Evolutionary conservation across 2,329 filamentous ascomycete species (phyloP), one percentile per base, ranked within the genome.

Genomic region (Leptosphaerulina australis): DNA sequence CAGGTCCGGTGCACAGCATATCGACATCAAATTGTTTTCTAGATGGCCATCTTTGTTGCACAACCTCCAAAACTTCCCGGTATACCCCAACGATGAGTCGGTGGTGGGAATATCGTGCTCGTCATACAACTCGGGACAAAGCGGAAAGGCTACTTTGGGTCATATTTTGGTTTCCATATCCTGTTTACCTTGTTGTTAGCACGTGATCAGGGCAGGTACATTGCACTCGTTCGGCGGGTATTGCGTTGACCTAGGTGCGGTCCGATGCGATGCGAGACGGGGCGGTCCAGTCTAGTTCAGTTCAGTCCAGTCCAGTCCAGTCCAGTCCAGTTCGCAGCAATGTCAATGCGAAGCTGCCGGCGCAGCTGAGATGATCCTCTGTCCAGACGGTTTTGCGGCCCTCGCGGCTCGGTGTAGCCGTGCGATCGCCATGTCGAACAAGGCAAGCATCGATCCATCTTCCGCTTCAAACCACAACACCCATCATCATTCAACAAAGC

Each of bases 161-260:
- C 82, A 77, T 97, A 97, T 77, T 97, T 97, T 56, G 96, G 91
- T 74, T 97, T 97, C 91, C 93, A 97, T 69, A 97, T 97, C 92
- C 91, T 96, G 69, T 63, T 14, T 2, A 4, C 12, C 10, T 7
- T 11, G 7, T 5, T 15, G 64, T 70, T 43, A 70, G 68, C 68
- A 66, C 64, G 63, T 68, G 65, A 48, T 31, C 26, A 20, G 37
- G n/a, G 17, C 22, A 35, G 14, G 24, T 44, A 22, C 31, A n/a
- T 44, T 28, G n/a, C 12, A 45, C 15, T 20, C 14, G 18, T n/a
- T n/a, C 11, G n/a, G 33, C 39, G 47, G 47, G 34, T 29, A 35
- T 20, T 34, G 47, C 47, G 47, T 36, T 38, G 30, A 24, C 9
- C 28, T 12, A 8, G 24, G 28, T 4, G 18, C 25, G 26, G 37